Evolutionary conservation across 2,329 filamentous ascomycete genomes (phyloP), one percentile per base, ranked within the genome.

Genomic region (Diaporthe australafricana): DNA sequence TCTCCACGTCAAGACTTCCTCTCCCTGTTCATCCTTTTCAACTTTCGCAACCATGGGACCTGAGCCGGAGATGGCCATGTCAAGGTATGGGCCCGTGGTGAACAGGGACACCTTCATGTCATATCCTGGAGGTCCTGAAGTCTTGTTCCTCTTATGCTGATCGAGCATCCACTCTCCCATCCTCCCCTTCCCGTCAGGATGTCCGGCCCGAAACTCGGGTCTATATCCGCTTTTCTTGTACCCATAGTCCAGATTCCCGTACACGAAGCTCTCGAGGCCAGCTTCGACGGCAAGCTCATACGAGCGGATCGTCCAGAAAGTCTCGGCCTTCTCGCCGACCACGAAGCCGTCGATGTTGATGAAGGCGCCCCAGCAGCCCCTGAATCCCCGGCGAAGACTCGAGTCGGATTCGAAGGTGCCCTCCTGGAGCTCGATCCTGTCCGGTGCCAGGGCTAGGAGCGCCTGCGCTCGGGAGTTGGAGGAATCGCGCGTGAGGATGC

Each of bases 391-490:
- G 20, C 84, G 84, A 0, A 88, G 83, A 71, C 81, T 77, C 0
- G 74, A 71, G 74, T 88, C 86, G 48, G 80, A 83, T 25, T 84
- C 83, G 71, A 87, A 86, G 1, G 83, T 84, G 38, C 88, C 87
- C 67, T 82, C 76, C 9, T 87, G 62, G 2, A 88, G 78, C 40
- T 84, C 81, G n/a, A 89, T 68, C 17, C 66, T 84, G 45, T 86
- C 82, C 4, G 72, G 70, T 1, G 83, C 82, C 17, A 86, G 80
- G 0, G 79, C 74, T 27, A 81, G 77, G 7, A 89, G 82, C 0
- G 84, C 74, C 72, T 81, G 78, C 30, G 86, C 84, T 1, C 85
- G 81, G 0, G 75, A 25, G 1, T 83, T 85, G 9, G 73, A 80
- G 11, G 81, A 70, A 74, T 88, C 81, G 11, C 87, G 83, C 2